Conservation (phyloP, 1,139 yeast species). For the Nadsonia starkeyi-henricii region DNA sequence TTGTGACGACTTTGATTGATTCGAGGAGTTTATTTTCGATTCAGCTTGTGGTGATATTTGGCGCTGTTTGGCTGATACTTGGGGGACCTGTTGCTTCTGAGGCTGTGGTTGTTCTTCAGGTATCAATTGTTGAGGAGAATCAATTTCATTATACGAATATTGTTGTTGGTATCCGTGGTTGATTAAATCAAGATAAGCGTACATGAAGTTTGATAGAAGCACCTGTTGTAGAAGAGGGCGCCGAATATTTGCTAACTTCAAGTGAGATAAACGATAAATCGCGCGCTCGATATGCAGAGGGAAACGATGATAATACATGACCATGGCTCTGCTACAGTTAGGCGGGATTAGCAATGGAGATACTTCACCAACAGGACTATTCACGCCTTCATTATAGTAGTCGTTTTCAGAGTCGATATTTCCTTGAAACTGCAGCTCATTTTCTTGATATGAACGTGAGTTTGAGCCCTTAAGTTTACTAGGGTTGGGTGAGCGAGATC, state of each 20-base stretch:
- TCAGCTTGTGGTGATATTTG: constrained; percentile 6
- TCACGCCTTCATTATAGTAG: background rate
- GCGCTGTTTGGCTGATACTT: background rate
- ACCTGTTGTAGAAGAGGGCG: constrained; percentile 88
- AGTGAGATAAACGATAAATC: constrained; percentile 77
- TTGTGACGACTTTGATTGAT: too few relatives aligned
- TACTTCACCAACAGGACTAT: background rate
- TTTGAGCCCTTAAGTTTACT: background rate
- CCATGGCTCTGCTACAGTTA: constrained; percentile 13
- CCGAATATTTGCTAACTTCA: constrained; percentile 87
- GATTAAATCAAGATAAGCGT: constrained; percentile 85
- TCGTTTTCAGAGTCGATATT: too few relatives aligned
- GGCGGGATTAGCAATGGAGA: constrained; percentile 5
- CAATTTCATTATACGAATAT: constrained; percentile 12
- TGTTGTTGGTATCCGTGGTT: constrained; percentile 46
- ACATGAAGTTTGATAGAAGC: constrained; percentile 86
- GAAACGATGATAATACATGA: constrained; percentile 40
- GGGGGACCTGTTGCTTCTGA: constrained; percentile 11
- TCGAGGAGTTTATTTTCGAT: background rate
- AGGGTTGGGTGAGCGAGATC: background rate
- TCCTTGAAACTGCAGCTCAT: background rate
- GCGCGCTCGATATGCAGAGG: constrained; percentile 96
- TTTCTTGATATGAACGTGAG: background rate
- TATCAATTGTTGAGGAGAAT: constrained; percentile 6
- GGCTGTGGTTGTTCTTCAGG: constrained; percentile 16